phyloP scores from a whole-genome alignment of 345 rosid genomes.

The Firmiana major region DNA sequence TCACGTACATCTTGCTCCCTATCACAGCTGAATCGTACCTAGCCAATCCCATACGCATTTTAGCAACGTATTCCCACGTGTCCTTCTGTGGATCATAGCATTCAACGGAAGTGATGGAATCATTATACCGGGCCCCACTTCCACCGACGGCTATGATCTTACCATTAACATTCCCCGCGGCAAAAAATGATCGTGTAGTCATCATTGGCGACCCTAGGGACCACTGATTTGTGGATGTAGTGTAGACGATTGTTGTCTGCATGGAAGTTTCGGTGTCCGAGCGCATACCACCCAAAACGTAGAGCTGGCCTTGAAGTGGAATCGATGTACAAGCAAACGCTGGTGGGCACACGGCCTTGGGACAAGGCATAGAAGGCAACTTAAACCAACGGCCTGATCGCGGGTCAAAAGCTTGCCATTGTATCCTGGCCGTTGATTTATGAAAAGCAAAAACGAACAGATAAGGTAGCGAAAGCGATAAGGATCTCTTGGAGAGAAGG shows the following conservation, averaged over 20 bases:
- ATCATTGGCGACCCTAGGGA: constrained; percentile 50
- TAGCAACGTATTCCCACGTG: constrained; percentile 43
- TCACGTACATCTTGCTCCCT: constrained; percentile 43
- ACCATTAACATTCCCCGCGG: constrained; percentile 38
- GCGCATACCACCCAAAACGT: constrained; percentile 62
- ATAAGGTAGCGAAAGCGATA: constrained; percentile 45
- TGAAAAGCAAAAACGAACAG: constrained; percentile 62
- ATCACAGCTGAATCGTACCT: constrained; percentile 71
- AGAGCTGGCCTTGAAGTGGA: constrained; percentile 57
- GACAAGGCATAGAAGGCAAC: constrained; percentile 59
- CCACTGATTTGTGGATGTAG: constrained; percentile 55
- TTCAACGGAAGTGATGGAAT: constrained; percentile 44
- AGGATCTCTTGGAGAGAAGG: constrained; percentile 34
- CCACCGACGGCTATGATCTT: constrained; percentile 67
- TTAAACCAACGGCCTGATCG: constrained; percentile 60
- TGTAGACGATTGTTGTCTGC: constrained; percentile 38
- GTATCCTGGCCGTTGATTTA: constrained; percentile 56
- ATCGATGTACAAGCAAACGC: constrained; percentile 59
- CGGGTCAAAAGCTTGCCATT: constrained; percentile 69
- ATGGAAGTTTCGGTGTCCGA: constrained; percentile 36
- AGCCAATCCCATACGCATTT: constrained; percentile 34
- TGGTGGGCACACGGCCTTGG: constrained; percentile 37
- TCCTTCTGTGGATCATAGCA: constrained; percentile 44
- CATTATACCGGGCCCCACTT: constrained; percentile 25
- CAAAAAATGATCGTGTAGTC: constrained; percentile 48